Evolutionary conservation across 2,329 filamentous ascomycete species (phyloP).

Genomic region (Cordyceps tenuipes): DNA sequence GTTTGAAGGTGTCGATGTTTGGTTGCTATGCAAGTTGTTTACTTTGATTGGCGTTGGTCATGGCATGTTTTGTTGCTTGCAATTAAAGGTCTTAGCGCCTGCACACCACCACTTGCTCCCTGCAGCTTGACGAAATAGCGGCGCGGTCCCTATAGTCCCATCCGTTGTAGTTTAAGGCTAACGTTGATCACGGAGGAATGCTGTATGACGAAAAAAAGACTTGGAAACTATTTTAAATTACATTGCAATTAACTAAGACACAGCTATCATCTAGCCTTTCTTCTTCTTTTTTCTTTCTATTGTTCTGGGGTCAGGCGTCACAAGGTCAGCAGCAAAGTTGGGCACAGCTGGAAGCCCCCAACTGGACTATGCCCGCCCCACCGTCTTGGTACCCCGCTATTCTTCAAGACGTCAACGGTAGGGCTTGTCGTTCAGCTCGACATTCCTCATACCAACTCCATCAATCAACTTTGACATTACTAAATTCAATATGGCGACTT

Average conservation of each 20-base stretch:
- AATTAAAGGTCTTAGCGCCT: background rate
- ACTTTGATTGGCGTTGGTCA: background rate
- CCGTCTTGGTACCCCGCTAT: conserved; percentile 8
- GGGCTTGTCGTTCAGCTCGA: background rate
- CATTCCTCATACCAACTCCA: conserved; percentile 3
- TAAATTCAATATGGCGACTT: conserved; percentile 33
- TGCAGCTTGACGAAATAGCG: background rate
- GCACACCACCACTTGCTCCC: background rate
- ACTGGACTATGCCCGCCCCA: conserved; percentile 6
- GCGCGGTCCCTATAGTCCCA: background rate
- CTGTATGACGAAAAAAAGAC: too few relatives aligned
- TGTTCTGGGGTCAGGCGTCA: too few relatives aligned
- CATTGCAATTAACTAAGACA: too few relatives aligned
- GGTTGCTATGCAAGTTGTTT: conserved; percentile 7
- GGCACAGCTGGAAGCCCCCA: too few relatives aligned
- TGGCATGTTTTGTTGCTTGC: background rate
- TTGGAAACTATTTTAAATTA: too few relatives aligned
- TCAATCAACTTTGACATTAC: conserved; percentile 2
- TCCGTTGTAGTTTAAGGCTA: too few relatives aligned
- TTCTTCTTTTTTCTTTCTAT: too few relatives aligned
- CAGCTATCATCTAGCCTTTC: too few relatives aligned
- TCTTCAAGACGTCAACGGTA: background rate
- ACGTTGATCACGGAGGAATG: too few relatives aligned
- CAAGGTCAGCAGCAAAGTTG: too few relatives aligned
- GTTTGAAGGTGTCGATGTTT: background rate